Evolutionary conservation across 2,329 filamentous ascomycete species (phyloP), one percentile per base, ranked within the genome.

Genomic region (Ascochyta rabiei): DNA sequence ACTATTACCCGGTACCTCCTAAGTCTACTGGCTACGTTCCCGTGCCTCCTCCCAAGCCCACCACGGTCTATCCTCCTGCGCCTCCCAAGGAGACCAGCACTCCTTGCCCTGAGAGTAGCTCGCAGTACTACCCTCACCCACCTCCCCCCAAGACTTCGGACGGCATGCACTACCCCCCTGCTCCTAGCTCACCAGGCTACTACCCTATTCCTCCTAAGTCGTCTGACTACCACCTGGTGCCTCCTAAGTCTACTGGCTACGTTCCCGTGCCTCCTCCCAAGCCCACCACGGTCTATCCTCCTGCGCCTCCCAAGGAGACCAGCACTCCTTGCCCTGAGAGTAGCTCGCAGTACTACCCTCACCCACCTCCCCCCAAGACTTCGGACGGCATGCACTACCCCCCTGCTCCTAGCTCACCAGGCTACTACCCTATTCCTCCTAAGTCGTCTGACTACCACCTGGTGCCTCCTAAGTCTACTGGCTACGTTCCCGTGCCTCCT

Each of bases 71-170:
- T n/a, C n/a, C n/a, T 13, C 51, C 38, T 2, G 23, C 18, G 3
- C 21, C 21, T 21, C 44, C 39, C 1, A 37, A 43, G 46, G 23
- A 33, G 28, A 33, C 43, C 6, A 42, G 23, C 19, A 33, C 50
- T 28, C 46, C 52, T 13, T 59, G 35, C 49, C 48, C 60, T 19
- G 54, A 54, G 34, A 49, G 59, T 35, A 57, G 57, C 41, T 60
- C 40, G 4, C 24, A 34, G 12, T 48, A 48, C 37, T 48, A 48
- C 35, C 35, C 45, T 18, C 44, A 28, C 16, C 33, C 33, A 4
- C 44, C 44, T n/a, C 24, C 44, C 1, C 40, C 48, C 18, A 23
- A 44, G 21, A 37, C 16, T 21, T 38, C 35, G 35, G 31, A 34
- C n/a, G 35, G 23, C 35, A 38, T 33, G 33, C 40, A 51, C 40